Evolutionary conservation across 495 filamentous ascomycete genomes (phyloP).

Genomic region (Hypoxylon trugodes): DNA sequence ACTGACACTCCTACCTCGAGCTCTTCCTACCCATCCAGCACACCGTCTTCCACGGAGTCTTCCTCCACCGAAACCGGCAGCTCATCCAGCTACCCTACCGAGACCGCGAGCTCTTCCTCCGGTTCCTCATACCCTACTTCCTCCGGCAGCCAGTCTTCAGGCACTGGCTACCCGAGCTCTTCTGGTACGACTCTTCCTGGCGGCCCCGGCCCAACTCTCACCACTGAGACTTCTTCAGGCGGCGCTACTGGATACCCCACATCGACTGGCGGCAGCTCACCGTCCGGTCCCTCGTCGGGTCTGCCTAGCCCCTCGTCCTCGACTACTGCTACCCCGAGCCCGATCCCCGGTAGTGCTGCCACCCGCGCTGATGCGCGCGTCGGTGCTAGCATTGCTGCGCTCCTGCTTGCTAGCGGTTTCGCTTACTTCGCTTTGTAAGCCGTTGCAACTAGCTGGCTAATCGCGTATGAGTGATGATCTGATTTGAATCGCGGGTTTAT

Average conservation of each 20-base stretch:
- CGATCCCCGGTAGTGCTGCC: slow-evolving; percentile 17
- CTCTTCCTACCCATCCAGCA: slow-evolving; percentile 7
- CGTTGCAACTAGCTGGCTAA: not conserved
- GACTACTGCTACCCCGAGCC: not conserved
- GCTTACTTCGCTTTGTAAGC: slow-evolving; percentile 40
- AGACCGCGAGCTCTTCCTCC: too few species aligned
- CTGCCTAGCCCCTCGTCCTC: not conserved
- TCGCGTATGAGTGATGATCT: slow-evolving; percentile 12
- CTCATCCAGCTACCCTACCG: slow-evolving; percentile 9
- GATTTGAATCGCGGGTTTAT: not conserved
- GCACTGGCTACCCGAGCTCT: too few species aligned
- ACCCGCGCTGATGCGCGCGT: slow-evolving; percentile 22
- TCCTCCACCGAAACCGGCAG: slow-evolving; percentile 2
- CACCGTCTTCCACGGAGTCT: slow-evolving; percentile 13
- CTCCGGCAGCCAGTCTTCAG: too few species aligned
- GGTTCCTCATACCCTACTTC: too few species aligned
- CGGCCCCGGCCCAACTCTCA: not conserved
- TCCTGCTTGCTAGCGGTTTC: slow-evolving; percentile 32
- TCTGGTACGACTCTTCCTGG: too few species aligned
- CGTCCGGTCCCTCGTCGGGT: slow-evolving; percentile 2
- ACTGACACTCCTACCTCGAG: slow-evolving; percentile 6
- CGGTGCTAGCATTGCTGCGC: slow-evolving; percentile 29
- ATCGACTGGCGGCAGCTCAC: not conserved
- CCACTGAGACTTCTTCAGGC: not conserved
- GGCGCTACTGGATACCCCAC: slow-evolving; percentile 3